These are phyloP conservation scores for Trichomonas vaginalis DNA, from an alignment of 208 protist genomes.

Conservation along the genomic window DNA sequence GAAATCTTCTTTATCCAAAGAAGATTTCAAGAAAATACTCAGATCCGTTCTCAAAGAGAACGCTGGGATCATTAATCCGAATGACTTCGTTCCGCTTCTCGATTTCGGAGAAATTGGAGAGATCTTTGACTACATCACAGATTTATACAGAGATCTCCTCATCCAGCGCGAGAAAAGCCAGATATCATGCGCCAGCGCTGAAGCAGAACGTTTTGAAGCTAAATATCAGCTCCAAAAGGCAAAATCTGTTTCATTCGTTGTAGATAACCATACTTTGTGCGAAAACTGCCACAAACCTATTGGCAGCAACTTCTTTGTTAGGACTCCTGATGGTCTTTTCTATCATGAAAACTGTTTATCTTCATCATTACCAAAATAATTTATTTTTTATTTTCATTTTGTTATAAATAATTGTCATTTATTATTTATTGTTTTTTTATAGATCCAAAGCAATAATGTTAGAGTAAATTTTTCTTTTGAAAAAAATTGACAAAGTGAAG, in stretches of 20 bases:
- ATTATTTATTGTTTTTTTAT: no score
- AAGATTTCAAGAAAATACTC: not conserved
- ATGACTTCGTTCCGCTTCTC: not conserved
- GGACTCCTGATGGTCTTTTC: not conserved
- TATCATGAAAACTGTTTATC: not conserved
- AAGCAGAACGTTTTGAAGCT: not conserved
- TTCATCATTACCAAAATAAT: no score
- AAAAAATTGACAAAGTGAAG: no score
- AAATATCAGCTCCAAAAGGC: not conserved
- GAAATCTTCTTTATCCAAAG: not conserved
- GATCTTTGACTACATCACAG: not conserved
- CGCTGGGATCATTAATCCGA: not conserved
- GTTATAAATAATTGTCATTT: no score
- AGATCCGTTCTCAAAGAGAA: not conserved
- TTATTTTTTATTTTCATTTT: no score
- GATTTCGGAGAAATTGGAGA: not conserved
- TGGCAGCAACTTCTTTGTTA: not conserved
- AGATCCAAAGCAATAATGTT: no score
- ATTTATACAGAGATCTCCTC: not conserved
- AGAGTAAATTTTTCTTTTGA: no score
- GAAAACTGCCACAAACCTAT: not conserved
- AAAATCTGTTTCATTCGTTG: not conserved
- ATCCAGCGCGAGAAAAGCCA: not conserved
- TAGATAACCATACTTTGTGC: not conserved
- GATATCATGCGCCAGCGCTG: not conserved